Evolutionary conservation across 2,329 filamentous ascomycete species (phyloP).

Genomic region (Aspergillus japonicus): DNA sequence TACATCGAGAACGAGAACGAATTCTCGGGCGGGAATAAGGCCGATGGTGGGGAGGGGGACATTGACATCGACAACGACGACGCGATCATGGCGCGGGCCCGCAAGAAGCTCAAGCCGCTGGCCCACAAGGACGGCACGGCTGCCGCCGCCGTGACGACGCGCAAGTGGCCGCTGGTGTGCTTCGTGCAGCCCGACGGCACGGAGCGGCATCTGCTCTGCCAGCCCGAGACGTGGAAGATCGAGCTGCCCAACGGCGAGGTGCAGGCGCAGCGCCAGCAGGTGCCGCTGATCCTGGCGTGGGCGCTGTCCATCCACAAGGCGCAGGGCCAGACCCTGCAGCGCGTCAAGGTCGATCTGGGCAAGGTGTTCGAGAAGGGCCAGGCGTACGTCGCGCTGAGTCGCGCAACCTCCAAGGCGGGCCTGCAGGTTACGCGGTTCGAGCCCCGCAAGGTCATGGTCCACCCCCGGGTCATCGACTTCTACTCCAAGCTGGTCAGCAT

Average conservation of each 20-base stretch:
- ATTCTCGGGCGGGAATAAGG: conserved; percentile 50
- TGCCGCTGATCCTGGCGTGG: conserved; percentile 93
- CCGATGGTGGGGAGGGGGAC: background rate
- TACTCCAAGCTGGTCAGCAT: conserved; percentile 79
- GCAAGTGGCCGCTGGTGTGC: conserved; percentile 77
- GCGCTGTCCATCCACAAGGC: conserved; percentile 97
- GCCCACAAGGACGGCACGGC: conserved; percentile 46
- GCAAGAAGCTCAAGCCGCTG: conserved; percentile 57
- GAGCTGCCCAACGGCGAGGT: conserved; percentile 94
- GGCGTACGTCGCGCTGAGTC: conserved; percentile 92
- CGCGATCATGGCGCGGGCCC: conserved; percentile 43
- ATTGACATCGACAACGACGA: conserved; percentile 33
- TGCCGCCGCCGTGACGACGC: conserved; percentile 46
- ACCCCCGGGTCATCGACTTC: conserved; percentile 80
- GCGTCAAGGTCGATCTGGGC: conserved; percentile 90
- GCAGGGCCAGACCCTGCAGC: conserved; percentile 88
- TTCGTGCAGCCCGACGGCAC: conserved; percentile 80
- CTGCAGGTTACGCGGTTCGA: conserved; percentile 88
- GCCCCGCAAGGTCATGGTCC: conserved; percentile 88
- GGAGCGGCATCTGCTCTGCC: conserved; percentile 72
- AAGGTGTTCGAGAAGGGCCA: conserved; percentile 96
- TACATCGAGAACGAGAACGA: conserved; percentile 59
- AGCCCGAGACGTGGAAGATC: conserved; percentile 91
- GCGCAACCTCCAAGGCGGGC: conserved; percentile 82
- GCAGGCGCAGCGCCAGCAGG: conserved; percentile 77